These are phyloP conservation scores for Naganishia onofrii DNA, from an alignment of 768 basidiomycete species.

Conservation along the genomic window DNA sequence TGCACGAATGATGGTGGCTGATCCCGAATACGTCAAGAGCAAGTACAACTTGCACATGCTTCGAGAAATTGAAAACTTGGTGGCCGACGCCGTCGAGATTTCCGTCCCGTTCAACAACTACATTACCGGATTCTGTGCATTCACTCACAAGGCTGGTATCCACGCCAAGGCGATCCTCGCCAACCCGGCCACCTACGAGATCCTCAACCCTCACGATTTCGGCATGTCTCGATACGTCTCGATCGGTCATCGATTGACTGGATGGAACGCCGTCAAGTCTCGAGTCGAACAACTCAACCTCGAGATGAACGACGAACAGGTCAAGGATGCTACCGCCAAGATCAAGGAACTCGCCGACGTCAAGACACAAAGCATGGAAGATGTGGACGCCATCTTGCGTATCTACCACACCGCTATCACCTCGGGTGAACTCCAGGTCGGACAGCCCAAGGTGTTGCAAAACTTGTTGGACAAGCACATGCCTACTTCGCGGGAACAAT, in stretches of 20 bases:
- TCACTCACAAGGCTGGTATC: conserved; percentile 99
- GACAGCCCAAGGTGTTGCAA: conserved; percentile 89
- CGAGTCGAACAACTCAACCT: conserved; percentile 96
- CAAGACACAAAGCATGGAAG: conserved; percentile 97
- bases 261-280: conserved; percentile 78
- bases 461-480: conserved; percentile 65
- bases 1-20: conserved; percentile 88
- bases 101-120: conserved; percentile 77
- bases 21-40: conserved; percentile 98
- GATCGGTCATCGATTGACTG: conserved; percentile 61
- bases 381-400: conserved; percentile 93
- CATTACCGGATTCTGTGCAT: conserved; percentile 93
- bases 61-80: conserved; percentile 96
- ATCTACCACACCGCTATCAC: conserved; percentile 93
- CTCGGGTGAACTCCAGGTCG: conserved; percentile 84
- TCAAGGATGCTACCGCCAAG: conserved; percentile 98
- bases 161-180: conserved; percentile 99
- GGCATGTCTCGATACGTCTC: conserved; percentile 96
- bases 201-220: conserved; percentile 98
- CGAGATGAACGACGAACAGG: conserved; percentile 79
- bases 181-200: conserved; percentile 99
- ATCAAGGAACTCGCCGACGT: conserved; percentile 99
- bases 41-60: conserved; percentile 99
- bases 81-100: conserved; percentile 97
- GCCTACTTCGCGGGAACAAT: conserved; percentile 22